A percentile compares a stretch with the other conserved stretches of the same genome.
These are phyloP conservation scores for Fusarium succisae DNA, from an alignment of 2,329 filamentous ascomycete genomes.

Conservation along the genomic window DNA sequence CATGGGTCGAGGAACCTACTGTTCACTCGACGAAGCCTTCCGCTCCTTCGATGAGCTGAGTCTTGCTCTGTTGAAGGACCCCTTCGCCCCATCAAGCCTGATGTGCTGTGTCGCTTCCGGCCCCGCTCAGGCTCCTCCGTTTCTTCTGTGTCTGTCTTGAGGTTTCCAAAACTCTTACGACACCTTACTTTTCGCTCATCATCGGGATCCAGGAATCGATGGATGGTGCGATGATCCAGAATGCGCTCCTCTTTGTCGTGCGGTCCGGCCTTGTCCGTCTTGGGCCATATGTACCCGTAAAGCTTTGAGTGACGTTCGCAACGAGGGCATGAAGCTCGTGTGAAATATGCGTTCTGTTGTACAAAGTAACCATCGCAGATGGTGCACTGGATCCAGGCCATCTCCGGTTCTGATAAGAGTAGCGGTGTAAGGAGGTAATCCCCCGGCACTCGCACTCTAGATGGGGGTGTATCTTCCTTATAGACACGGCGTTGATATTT, in stretches of 20 bases:
- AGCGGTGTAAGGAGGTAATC: conserved; percentile 85
- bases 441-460: conserved; percentile 66
- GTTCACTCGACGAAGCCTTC: conserved; percentile 48
- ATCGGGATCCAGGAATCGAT: conserved; percentile 80
- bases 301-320: conserved; percentile 96
- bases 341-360: conserved; percentile 88
- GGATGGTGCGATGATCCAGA: conserved; percentile 85
- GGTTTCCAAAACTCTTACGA: conserved; percentile 46
- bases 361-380: conserved; percentile 86
- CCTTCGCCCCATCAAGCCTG: conserved; percentile 9
- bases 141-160: conserved; percentile 42
- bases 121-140: conserved; percentile 37
- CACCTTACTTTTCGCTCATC: conserved; percentile 70
- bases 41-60: conserved; percentile 46
- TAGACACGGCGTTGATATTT: conserved; percentile 50
- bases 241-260: conserved; percentile 77
- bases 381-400: conserved; percentile 88
- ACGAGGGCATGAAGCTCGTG: conserved; percentile 84
- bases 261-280: conserved; percentile 83
- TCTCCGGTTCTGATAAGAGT: conserved; percentile 77
- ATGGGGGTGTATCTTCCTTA: conserved; percentile 48
- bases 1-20: conserved; percentile 42
- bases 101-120: conserved; percentile 32
- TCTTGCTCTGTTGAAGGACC: conserved; percentile 32
- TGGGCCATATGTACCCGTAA: conserved; percentile 95